Evolutionary conservation across 2,329 filamentous ascomycete species (phyloP), one percentile per base, ranked within the genome.

Genomic region (Amauroascus niger): DNA sequence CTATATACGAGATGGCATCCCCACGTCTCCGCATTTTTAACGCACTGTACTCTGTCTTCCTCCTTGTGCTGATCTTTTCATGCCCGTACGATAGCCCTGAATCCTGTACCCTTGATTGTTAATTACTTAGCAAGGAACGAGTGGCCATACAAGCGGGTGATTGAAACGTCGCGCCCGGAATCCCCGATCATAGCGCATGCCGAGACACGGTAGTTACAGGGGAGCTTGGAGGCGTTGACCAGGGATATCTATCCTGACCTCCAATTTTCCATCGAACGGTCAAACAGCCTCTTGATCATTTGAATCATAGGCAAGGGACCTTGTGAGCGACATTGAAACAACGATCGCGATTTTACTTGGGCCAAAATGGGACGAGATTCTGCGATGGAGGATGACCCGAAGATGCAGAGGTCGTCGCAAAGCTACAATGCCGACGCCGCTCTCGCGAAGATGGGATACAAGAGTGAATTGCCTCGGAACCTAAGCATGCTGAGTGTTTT

Each of bases 401-500:
- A 41, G 50, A n/a, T 22, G 30, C 41, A 35, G 40, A 39, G 55
- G 11, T 35, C 46, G 33, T 48, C 55, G 20, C 44, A 41, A 45
- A 64, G 68, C 57, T 64, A 63, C 60, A 67, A 57, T 55, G 81
- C 80, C 56, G 79, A 84, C 64, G 79, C 78, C 57, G 78, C 79
- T 50, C 74, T 84, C 62, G 81, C 78, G 56, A 76, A 76, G 60
- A 81, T 86, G 80, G 83, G 83, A 50, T 86, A 86, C 73, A 79
- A 79, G 68, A 74, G 76, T 51, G 83, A 86, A 64, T 65, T 87
- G 41, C 82, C 83, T 14, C 75, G 83, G 56, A 82, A 80, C 60
- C 66, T 87, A 58, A 81, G 79, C 64, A 86, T 86, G 82, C 67
- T 86, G 62, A 83, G 80, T 62, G 80, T 87, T 26, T 71, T 87